A percentile compares a stretch with the other conserved stretches of the same genome.
Conservation (phyloP, 768 basidiomycete genomes). For the Lactarius sanguifluus region DNA sequence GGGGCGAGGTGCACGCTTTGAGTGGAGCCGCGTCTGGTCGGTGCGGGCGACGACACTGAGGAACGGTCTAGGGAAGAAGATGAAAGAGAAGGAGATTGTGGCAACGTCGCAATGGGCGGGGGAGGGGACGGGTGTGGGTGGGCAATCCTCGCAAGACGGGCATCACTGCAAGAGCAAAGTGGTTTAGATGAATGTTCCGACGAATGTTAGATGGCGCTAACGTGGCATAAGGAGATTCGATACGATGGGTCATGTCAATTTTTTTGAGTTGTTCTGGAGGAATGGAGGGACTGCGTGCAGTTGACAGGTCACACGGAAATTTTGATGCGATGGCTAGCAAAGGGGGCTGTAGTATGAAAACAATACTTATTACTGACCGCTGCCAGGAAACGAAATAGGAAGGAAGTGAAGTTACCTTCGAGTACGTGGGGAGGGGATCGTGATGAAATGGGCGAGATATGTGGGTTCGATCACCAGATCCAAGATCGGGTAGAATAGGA, state of each 20-base stretch:
- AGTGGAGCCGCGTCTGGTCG: conserved; percentile 43
- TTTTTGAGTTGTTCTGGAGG: conserved; percentile 25
- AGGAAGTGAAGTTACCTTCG: conserved; percentile 15
- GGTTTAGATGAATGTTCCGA: conserved; percentile 21
- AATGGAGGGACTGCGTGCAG: conserved; percentile 17
- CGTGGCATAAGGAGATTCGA: conserved; percentile 38
- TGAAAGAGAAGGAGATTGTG: conserved; percentile 62
- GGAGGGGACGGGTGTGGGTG: conserved; percentile 45
- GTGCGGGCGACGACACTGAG: conserved; percentile 58
- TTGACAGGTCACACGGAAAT: background rate
- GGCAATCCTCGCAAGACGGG: conserved; percentile 42
- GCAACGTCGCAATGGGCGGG: conserved; percentile 46
- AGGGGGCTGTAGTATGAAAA: conserved; percentile 7
- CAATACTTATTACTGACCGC: background rate
- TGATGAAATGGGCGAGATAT: conserved; percentile 23
- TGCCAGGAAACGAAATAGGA: background rate
- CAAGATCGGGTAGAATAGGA: conserved; percentile 23
- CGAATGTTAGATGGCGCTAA: conserved; percentile 31
- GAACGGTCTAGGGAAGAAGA: conserved; percentile 61
- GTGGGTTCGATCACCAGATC: conserved; percentile 24
- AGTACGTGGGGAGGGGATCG: conserved; percentile 15
- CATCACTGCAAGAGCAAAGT: conserved; percentile 41
- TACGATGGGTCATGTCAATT: conserved; percentile 51
- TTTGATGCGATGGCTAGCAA: conserved; percentile 9
- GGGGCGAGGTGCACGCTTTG: conserved; percentile 41